Percentiles rank a stretch among this genome's conserved stretches.
phyloP scores from a whole-genome alignment of 2,329 filamentous ascomycete genomes.

The Colletotrichum tabaci region DNA sequence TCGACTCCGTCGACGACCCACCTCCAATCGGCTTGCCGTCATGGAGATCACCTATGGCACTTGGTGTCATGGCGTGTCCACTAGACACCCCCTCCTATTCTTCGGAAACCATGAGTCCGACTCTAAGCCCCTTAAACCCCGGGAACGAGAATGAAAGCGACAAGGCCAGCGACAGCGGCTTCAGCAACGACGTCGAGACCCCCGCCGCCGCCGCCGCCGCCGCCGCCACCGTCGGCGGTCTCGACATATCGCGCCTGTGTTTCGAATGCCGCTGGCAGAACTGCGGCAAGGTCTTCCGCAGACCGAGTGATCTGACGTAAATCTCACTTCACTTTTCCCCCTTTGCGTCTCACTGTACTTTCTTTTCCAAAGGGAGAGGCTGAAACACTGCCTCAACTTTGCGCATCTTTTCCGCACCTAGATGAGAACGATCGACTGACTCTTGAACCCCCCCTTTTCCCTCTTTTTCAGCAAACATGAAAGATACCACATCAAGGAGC shows the following conservation, averaged over 20 bases:
- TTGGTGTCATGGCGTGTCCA: conserved; percentile 44
- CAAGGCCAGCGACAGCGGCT: conserved; percentile 35
- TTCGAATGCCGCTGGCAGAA: conserved; percentile 41
- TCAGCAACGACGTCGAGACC: conserved; percentile 23
- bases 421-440: conserved; percentile 21
- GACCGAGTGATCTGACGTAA: conserved; percentile 44
- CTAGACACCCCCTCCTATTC: conserved; percentile 43
- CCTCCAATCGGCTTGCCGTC: conserved; percentile 23
- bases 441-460: background rate
- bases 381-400: background rate
- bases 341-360: background rate
- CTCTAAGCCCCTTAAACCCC: conserved; percentile 39
- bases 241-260: conserved; percentile 35
- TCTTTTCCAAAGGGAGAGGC: background rate
- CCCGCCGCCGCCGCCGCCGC: conserved; percentile 12
- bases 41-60: conserved; percentile 44
- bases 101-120: conserved; percentile 43
- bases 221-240: background rate
- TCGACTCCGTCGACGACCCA: conserved; percentile 41
- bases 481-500: conserved; percentile 46
- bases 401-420: background rate
- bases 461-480: conserved; percentile 43
- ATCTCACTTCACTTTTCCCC: conserved; percentile 17
- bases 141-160: conserved; percentile 39
- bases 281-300: conserved; percentile 39